These are phyloP conservation scores for Ramaria sp. DNA, from an alignment of 768 basidiomycete genomes.

Conservation along the genomic window DNA sequence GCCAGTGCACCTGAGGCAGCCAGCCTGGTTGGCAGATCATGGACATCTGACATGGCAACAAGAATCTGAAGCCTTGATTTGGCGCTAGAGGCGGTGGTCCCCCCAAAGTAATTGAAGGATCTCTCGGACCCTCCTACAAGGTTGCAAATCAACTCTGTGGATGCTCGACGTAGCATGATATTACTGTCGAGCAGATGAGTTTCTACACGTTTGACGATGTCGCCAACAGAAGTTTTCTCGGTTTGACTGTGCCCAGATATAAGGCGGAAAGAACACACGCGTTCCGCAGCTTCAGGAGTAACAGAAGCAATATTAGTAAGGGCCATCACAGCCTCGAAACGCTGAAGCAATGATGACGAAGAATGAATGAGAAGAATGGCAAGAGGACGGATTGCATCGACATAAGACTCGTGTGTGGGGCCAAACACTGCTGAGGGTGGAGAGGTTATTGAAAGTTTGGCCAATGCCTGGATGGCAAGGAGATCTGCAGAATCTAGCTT, in stretches of 20 bases:
- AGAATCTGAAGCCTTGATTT: conserved; percentile 71
- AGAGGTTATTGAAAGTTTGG: conserved; percentile 87
- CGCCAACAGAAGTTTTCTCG: conserved; percentile 18
- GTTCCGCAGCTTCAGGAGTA: conserved; percentile 48
- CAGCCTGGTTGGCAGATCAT: conserved; percentile 73
- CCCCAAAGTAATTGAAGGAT: conserved; percentile 65
- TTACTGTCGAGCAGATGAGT: conserved; percentile 76
- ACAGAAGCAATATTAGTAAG: conserved; percentile 89
- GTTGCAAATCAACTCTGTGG: conserved; percentile 89
- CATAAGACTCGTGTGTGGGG: conserved; percentile 60
- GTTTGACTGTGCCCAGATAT: neutral
- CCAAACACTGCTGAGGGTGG: conserved; percentile 89
- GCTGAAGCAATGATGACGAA: conserved; percentile 62
- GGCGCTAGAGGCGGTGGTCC: conserved; percentile 22
- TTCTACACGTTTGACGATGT: conserved; percentile 56
- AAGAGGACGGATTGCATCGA: conserved; percentile 79
- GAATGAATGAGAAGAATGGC: conserved; percentile 60
- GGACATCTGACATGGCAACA: conserved; percentile 75
- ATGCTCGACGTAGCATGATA: conserved; percentile 69
- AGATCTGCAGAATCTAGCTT: conserved; percentile 36
- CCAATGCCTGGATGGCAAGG: conserved; percentile 74
- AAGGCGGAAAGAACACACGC: conserved; percentile 35
- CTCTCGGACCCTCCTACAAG: conserved; percentile 67
- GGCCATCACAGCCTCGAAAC: conserved; percentile 92
- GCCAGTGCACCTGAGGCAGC: conserved; percentile 92